A percentile compares a stretch with the other conserved stretches of the same genome.
phyloP scores from a whole-genome alignment of 2,329 filamentous ascomycete genomes.

The Neonectria sp. region DNA sequence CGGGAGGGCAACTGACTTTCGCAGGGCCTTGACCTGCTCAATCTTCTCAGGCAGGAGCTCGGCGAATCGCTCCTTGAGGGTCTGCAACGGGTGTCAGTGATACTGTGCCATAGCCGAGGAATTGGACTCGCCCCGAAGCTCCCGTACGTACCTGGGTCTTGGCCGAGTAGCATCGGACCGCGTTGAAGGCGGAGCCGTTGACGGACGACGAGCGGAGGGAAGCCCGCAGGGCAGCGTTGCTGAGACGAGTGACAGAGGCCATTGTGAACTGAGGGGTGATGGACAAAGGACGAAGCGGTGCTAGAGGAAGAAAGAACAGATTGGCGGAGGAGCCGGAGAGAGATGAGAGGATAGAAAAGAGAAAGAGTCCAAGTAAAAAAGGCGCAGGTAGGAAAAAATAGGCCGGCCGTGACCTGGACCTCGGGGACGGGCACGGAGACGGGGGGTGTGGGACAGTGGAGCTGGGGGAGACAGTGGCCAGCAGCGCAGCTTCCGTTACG shows the following conservation, averaged over 20 bases:
- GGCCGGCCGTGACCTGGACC: constrained; percentile 29
- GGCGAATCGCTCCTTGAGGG: constrained; percentile 98
- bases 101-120: constrained; percentile 30
- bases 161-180: constrained; percentile 91
- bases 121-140: constrained; percentile 23
- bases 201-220: constrained; percentile 78
- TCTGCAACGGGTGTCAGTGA: constrained; percentile 65
- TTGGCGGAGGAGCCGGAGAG: constrained; percentile 52
- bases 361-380: constrained; percentile 50
- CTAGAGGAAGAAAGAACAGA: constrained; percentile 45
- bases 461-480: constrained; percentile 27
- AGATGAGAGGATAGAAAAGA: constrained; percentile 51
- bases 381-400: constrained; percentile 51
- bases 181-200: constrained; percentile 83
- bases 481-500: neutral
- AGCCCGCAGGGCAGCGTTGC: constrained; percentile 86
- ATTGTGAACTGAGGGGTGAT: constrained; percentile 66
- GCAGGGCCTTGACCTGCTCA: constrained; percentile 98
- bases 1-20: constrained; percentile 78
- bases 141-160: constrained; percentile 82
- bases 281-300: constrained; percentile 48
- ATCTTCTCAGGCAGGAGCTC: constrained; percentile 96
- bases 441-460: constrained; percentile 28
- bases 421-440: constrained; percentile 33
- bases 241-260: constrained; percentile 87